A percentile compares a stretch with the other conserved stretches of the same genome.
phyloP scores from a whole-genome alignment of 164 flowering plant species.

The Taxillus chinensis region DNA sequence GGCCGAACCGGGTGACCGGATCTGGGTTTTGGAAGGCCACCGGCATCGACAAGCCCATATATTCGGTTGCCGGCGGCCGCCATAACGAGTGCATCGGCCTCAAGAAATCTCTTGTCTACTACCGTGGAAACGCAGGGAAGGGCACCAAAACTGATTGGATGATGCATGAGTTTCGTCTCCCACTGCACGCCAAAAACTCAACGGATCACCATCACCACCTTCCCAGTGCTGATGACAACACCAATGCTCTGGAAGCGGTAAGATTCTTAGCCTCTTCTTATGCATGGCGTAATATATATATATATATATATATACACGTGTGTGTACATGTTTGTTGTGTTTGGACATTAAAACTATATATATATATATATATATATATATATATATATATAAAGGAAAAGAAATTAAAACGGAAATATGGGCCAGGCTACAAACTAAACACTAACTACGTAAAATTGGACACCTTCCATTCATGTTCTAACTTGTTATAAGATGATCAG shows the following conservation, averaged over 20 bases:
- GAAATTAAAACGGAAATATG: too few relatives aligned
- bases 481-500: too few relatives aligned
- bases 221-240: not conserved
- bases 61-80: not conserved
- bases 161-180: constrained; percentile 9
- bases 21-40: constrained; percentile 48
- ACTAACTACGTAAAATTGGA: too few relatives aligned
- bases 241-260: constrained; percentile 4
- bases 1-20: constrained; percentile 40
- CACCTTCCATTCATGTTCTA: too few relatives aligned
- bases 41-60: constrained; percentile 33
- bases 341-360: too few relatives aligned
- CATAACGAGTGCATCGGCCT: constrained; percentile 3
- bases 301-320: not conserved
- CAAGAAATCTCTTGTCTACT: constrained; percentile 4
- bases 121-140: constrained; percentile 3
- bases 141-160: constrained; percentile 7
- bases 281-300: not conserved
- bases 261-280: not conserved
- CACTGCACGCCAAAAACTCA: not conserved
- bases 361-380: too few relatives aligned
- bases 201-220: not conserved
- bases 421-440: too few relatives aligned
- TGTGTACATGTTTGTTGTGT: not conserved
- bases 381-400: too few relatives aligned